Evolutionary conservation across 2,329 filamentous ascomycete species (phyloP), one percentile per base, ranked within the genome.

Genomic region (Aspergillus calidoustus): DNA sequence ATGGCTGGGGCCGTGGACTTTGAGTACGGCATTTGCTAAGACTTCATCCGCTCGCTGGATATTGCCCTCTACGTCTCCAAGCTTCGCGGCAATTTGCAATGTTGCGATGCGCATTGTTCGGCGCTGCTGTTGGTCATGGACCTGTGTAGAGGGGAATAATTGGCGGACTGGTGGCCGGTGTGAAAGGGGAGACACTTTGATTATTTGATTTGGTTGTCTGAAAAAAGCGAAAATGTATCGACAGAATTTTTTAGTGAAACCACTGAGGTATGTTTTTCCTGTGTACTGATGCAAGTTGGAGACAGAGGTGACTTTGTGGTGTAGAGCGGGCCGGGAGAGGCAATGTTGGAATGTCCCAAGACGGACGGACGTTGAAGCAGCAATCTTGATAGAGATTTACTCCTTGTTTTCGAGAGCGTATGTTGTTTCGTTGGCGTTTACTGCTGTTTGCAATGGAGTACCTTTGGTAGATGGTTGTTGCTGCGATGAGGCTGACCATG

Each of bases 101-200:
- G 78, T 82, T 41, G 81, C 81, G 50, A 83, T 80, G 56, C 71
- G 75, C 81, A 83, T 83, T 25, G 64, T 62, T 55, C 61, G 64
- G 19, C 28, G 43, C 15, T 54, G 65, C 4, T 41, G 34, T 15
- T 15, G 11, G 11, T 15, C 15, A 41, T 41, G 1, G 64, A 6
- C 17, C 8, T 54, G 22, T 43, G 19, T 41, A 38, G 15, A 54
- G 41, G 8, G 25, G 11, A 23, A 43, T 19, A 7, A 11, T 9
- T 23, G 9, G 11, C 28, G 17, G 25, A 11, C 17, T 41, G 34
- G n/a, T n/a, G 43, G 19, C 34, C 23, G 38, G 38, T 11, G 2
- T 13, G 34, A 38, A 51, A 41, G 31, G 44, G 2, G 34, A 5
- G 34, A 25, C 4, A 7, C 25, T 23, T 34, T 19, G 7, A 23